Percentiles rank a stretch among this genome's conserved stretches.
These are phyloP conservation scores for Diplotaxis tenuifolia DNA, from an alignment of 345 rosid genomes.

Conservation along the genomic window DNA sequence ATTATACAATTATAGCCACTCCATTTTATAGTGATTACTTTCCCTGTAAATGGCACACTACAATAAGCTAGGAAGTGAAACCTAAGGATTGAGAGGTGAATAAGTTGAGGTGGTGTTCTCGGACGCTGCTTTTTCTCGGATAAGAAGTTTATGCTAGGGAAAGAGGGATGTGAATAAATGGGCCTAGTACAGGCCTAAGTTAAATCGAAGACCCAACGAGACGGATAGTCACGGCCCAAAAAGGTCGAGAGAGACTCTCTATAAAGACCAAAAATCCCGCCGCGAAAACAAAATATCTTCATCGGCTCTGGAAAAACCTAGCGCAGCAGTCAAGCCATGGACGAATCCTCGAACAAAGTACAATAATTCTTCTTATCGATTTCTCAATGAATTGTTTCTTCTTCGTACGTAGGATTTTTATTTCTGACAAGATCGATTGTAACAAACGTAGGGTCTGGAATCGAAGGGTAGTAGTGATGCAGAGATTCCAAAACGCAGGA, in stretches of 20 bases:
- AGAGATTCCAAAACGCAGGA: not conserved
- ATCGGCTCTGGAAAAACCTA: not conserved
- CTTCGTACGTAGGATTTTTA: not conserved
- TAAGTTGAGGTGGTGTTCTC: constrained; percentile 47
- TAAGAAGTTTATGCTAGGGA: too few species aligned
- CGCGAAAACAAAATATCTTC: not conserved
- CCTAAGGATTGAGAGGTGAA: constrained; percentile 93
- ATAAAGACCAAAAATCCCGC: too few species aligned
- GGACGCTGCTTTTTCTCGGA: constrained; percentile 74
- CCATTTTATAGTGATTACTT: not conserved
- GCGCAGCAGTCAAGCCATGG: not conserved
- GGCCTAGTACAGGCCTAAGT: not conserved
- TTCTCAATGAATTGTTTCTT: not conserved
- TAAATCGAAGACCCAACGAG: too few species aligned
- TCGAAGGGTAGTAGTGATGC: not conserved
- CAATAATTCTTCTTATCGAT: not conserved
- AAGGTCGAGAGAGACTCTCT: too few species aligned
- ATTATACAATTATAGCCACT: constrained; percentile 1
- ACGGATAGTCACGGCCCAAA: not conserved
- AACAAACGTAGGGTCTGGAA: not conserved
- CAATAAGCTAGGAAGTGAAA: constrained; percentile 28
- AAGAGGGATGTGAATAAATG: too few species aligned
- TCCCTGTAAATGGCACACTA: not conserved
- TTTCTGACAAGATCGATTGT: not conserved
- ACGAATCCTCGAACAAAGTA: not conserved